Conservation (phyloP, 768 basidiomycete genomes). For the Boletus coccyginus region DNA sequence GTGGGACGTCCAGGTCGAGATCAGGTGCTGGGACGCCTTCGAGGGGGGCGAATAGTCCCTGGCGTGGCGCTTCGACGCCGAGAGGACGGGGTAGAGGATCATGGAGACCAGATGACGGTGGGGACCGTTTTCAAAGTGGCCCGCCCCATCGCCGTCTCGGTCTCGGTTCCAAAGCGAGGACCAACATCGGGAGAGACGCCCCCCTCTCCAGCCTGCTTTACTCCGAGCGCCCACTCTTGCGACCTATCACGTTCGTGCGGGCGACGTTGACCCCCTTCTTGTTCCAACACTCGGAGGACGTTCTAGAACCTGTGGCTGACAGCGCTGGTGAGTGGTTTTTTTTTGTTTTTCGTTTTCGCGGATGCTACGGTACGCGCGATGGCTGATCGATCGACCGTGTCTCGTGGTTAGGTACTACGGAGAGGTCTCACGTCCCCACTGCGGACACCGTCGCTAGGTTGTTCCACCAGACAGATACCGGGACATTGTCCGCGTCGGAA, state of each 20-base stretch:
- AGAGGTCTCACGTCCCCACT: constrained; percentile 61
- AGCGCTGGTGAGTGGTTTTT: constrained; percentile 41
- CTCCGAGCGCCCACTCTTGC: constrained; percentile 57
- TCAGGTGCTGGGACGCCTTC: constrained; percentile 13
- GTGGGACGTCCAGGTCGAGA: constrained; percentile 5
- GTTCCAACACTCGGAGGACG: constrained; percentile 59
- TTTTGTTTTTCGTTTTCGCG: background rate
- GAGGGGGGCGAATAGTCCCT: constrained; percentile 14
- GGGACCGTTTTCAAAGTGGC: background rate
- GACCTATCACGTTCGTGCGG: constrained; percentile 69
- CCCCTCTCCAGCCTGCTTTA: constrained; percentile 56
- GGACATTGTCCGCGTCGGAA: constrained; percentile 7
- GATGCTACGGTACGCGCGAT: background rate
- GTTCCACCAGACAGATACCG: constrained; percentile 46
- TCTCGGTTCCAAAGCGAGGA: background rate
- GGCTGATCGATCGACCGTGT: background rate
- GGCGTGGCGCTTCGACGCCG: constrained; percentile 7
- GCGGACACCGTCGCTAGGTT: constrained; percentile 64
- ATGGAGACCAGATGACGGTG: background rate
- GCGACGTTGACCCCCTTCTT: constrained; percentile 48
- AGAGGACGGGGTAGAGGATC: constrained; percentile 21
- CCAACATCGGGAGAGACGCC: constrained; percentile 31
- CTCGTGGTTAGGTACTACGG: constrained; percentile 32
- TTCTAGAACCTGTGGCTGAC: constrained; percentile 52
- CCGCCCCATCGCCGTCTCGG: constrained; percentile 5